phyloP scores from a whole-genome alignment of 306 rosid genomes.

The Leucaena leucocephala region DNA sequence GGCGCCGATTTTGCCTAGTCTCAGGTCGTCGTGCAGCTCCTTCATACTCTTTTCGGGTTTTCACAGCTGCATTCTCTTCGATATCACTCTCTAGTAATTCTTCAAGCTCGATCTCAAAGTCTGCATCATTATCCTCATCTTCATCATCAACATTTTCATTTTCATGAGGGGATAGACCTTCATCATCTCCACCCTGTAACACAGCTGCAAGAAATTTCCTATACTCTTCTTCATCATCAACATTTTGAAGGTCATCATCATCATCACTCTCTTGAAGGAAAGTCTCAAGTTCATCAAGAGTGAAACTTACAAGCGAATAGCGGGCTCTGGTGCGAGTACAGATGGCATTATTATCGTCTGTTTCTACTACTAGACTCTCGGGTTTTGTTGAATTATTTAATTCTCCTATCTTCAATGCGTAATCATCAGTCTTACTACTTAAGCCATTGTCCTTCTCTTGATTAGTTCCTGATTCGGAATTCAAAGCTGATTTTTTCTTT shows the following conservation, averaged over 20 bases:
- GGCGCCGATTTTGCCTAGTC: constrained; percentile 81
- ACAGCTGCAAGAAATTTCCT: constrained; percentile 87
- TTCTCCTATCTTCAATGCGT: constrained; percentile 45
- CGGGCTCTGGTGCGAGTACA: constrained; percentile 96
- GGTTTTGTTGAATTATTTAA: constrained; percentile 39
- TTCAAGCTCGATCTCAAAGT: constrained; percentile 95
- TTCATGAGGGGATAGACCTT: constrained; percentile 52
- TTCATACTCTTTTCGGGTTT: constrained; percentile 46
- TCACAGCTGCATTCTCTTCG: constrained; percentile 55
- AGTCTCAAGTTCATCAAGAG: constrained; percentile 90
- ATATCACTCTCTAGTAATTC: constrained; percentile 88
- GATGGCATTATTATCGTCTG: constrained; percentile 75
- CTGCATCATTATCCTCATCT: constrained; percentile 93
- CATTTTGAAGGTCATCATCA: constrained; percentile 90
- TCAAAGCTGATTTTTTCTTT: constrained; percentile 37
- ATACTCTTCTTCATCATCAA: constrained; percentile 90
- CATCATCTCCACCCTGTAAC: constrained; percentile 71
- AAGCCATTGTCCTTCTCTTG: constrained; percentile 47
- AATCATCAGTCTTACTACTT: constrained; percentile 35
- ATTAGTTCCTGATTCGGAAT: constrained; percentile 45
- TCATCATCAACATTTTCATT: constrained; percentile 77
- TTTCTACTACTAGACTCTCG: constrained; percentile 44
- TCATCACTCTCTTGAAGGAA: constrained; percentile 98
- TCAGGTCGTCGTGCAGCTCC: constrained; percentile 77
- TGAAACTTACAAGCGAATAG: constrained; percentile 84